Base-by-base conservation (phyloP, 805 yeast species). In the Candida silvatica region DNA sequence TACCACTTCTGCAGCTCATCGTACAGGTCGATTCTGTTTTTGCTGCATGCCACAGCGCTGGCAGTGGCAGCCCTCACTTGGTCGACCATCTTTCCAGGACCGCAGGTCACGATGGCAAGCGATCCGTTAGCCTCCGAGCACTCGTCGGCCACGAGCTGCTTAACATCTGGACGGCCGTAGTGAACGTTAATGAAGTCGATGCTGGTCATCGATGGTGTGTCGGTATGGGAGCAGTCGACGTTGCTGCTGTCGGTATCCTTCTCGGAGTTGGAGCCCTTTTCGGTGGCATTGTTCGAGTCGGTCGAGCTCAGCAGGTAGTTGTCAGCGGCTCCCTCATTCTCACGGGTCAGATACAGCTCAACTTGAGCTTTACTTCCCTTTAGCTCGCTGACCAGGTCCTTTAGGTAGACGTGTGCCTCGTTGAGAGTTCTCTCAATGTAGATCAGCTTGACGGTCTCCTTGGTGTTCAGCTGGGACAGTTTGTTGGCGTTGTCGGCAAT, bases 1-100 rank as follows among this genome's bases (percentile, higher is more conserved):
- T 26, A 77, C 94, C 94, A 83, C 11, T 69, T 64, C 58, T 80
- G 86, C 32, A 80, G 66, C 49, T 81, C 88, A 52, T 85, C 94
- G 49, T 65, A 77, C 47, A 77, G 77, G 41, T 80, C 88, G 15
- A 82, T 69, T 30, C 82, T 66, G 32, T 67, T 61, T n/a, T 64
- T 52, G 35, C 59, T 56, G 20, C 54, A 41, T 24, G 62, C 56
- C 34, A 75, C 50, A 37, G 67, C 51, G 29, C 59, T 43, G 0
- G 69, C 61, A 4, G 77, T 68, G 4, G 67, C 51, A 27, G 59
- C 49, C 48, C 90, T 66, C 16, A 76, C 44, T 3, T 58, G 65
- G 47, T 78, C 87, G 31, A 57, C 64, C 58, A 69, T 57, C 7
- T 48, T 36, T 16, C 62, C 59, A 44, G 70, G 74, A 25, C 71